Evolutionary conservation across 805 yeast species (phyloP), one percentile per base, ranked within the genome.

Genomic region (Myxozyma monticola): DNA sequence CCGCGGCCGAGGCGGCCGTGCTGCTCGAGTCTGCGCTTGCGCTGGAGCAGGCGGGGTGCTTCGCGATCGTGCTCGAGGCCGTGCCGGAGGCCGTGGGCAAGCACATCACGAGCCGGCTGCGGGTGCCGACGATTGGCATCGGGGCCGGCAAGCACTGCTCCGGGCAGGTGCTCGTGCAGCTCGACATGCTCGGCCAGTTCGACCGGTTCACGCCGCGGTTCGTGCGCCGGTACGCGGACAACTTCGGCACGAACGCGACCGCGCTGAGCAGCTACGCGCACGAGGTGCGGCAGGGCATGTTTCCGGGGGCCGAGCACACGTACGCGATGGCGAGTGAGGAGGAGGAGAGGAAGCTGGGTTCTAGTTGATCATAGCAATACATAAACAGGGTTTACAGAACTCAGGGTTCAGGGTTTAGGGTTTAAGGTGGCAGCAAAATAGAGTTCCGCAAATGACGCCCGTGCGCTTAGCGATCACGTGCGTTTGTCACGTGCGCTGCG

Each of bases 111-210:
- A 65, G 73, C 1, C 70, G 72, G 12, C 65, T 89, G 28, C 43
- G 65, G 1, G 73, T 91, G 0, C 97, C 98, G 0, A 86, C 95
- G 0, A 89, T 91, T 58, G 99, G 99, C 2, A 91, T 91, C 42
- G 99, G 99, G 3, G 96, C 98, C 0, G 98, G 99, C 0, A 78
- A 81, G 20, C 70, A 71, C 7, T 84, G 91, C 7, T 79, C 86
- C 30, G 98, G 96, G 0, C 98, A 93, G 67, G 96, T 91, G 1
- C 74, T 91, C 33, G 99, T 91, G 0, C 82, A 85, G 66, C 79
- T 87, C 3, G 99, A 91, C 65, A 62, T 87, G 69, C 70, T 91
- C 28, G 96, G 96, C 8, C 72, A 69, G 1, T 72, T 73, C 42
- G 80, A 80, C 37, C 75, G 76, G 0, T 72, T 70, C 38, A 64